These are phyloP conservation scores for Termitomyces sp. DNA, from an alignment of 768 basidiomycete species.

Conservation along the genomic window DNA sequence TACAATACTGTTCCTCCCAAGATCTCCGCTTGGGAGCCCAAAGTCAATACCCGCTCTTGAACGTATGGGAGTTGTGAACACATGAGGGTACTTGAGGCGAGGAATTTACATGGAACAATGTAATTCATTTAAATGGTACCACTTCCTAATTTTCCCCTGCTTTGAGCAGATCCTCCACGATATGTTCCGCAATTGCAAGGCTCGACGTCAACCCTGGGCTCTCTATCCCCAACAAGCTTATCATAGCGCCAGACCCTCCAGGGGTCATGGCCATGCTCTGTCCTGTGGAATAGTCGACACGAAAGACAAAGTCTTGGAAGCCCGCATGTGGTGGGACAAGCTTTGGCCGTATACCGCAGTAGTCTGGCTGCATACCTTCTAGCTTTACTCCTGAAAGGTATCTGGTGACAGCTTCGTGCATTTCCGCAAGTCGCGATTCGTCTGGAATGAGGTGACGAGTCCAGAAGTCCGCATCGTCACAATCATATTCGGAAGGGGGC, in stretches of 20 bases:
- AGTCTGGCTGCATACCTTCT: slow-evolving; percentile 71
- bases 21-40: slow-evolving; percentile 79
- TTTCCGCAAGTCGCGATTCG: slow-evolving; percentile 53
- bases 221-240: slow-evolving; percentile 87
- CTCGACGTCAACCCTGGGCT: slow-evolving; percentile 87
- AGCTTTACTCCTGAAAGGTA: slow-evolving; percentile 64
- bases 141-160: slow-evolving; percentile 9
- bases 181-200: slow-evolving; percentile 81
- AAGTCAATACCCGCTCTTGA: slow-evolving; percentile 42
- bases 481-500: slow-evolving; percentile 35
- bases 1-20: slow-evolving; percentile 88
- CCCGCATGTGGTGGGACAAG: slow-evolving; percentile 65
- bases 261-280: slow-evolving; percentile 12
- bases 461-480: slow-evolving; percentile 74
- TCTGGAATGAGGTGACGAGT: slow-evolving; percentile 54
- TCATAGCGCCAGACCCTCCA: slow-evolving; percentile 43
- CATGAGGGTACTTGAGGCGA: background rate
- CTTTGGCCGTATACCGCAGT: slow-evolving; percentile 85
- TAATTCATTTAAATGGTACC: slow-evolving; percentile 3
- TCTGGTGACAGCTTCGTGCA: slow-evolving; percentile 63
- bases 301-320: slow-evolving; percentile 82
- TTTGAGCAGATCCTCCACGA: slow-evolving; percentile 57
- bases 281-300: slow-evolving; percentile 50
- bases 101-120: slow-evolving; percentile 1
- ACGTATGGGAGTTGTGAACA: slow-evolving; percentile 6